Base-by-base conservation (phyloP, 306 rosid species). In the Inga leiocalycina region DNA sequence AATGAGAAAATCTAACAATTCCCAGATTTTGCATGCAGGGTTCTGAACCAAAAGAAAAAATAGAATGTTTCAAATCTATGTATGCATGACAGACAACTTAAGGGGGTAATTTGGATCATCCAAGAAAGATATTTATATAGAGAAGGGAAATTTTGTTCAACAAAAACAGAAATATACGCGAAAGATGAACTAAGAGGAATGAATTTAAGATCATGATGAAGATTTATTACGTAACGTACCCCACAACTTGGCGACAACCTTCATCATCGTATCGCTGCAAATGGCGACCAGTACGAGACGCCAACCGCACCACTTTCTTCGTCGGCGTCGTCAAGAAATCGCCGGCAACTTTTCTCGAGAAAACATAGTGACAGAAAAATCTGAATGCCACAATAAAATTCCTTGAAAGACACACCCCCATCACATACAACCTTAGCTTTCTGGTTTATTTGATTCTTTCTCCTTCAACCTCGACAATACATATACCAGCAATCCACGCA, bases 211-310 rank as follows among this genome's bases (percentile, higher is more conserved):
- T 19, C 30, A 57, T 19, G 64, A 57, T 19, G 64, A 57, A 19
- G 64, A 57, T 8, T 48, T 2, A 11, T 0, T 48, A 3, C 9
- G 3, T 17, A 78, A 78, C 91, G 30, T 86, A 95, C 98, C 98
- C 98, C 0, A 93, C 98, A 82, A 95, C 98, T 81, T 84, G 96
- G 74, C 98, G 98, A 74, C 82, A 85, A 2, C 93, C 97, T 65
- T 84, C 68, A 1, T 93, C 88, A 1, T 93, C 88, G 41, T 93
- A 95, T 15, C 98, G 93, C 82, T 95, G 98, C 80, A 91, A 88
- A 76, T 90, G 86, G 59, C 98, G 90, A 12, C 98, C 98, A 0
- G 91, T 91, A 4, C 98, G 93, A 34, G 98, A 88, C 0, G 90
- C 93, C 81, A 89, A 67, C 35, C 91, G 81, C 52, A 88, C 91